Base-by-base conservation (phyloP, 2,329 filamentous ascomycete species). In the Parafenestella ontariensis region DNA sequence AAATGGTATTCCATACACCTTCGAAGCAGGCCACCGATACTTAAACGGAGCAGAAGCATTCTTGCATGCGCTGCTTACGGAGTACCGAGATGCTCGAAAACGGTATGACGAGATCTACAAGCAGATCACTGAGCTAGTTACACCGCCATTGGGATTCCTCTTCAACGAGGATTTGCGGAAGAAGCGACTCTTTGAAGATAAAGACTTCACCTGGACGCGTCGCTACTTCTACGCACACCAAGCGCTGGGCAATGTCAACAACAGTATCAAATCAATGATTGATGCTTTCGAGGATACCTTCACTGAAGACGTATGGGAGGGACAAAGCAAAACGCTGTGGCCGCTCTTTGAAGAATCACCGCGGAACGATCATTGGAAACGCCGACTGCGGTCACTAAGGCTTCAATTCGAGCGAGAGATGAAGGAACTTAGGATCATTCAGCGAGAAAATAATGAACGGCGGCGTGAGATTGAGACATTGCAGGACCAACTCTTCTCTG, bases 181-280 rank as follows among this genome's bases (percentile, higher is more conserved):
- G 70, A 81, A 82, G 59, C 78, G 87, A 0, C 77, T 87, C 1
- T 87, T 87, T 60, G 85, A 88, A 67, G 85, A 87, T 64, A 78
- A 79, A 47, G 73, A 84, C 49, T 87, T 86, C 62, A 87, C 85
- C 1, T 87, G 85, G 73, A 85, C 84, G 15, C 78, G 84, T 0
- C 79, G 85, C 15, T 87, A 87, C 63, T 87, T 87, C 65, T 87
- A 85, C 81, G 84, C 83, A 0, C 86, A 82, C 62, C 85, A 87
- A 70, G 85, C 84, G 2, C 79, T 87, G 3, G 84, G 83, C 31
- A 82, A 84, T 29, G 82, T 87, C 62, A 87, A 85, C 61, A 82
- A 84, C 44, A 81, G 80, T 56, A 85, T 87, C 66, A 82, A 83
- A 59, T 78, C 81, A 26, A 86, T 87, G 78, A 77, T 85, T 9